Percentiles rank a stretch among this genome's conserved stretches.
Conservation (phyloP, 306 rosid genomes). For the Cicer bijugum region DNA sequence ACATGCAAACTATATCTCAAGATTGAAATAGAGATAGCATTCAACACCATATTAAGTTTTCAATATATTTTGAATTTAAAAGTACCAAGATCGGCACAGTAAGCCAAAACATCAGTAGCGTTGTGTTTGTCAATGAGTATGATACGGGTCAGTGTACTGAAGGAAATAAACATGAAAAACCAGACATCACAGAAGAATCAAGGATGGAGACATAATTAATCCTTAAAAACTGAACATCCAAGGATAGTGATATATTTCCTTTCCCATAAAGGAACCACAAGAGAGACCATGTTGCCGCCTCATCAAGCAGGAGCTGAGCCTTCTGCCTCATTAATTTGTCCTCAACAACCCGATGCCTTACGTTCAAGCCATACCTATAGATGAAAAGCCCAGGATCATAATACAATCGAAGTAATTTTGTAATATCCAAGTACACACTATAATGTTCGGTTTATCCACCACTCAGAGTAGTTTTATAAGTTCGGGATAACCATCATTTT, state of each 20-base stretch:
- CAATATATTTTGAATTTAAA: conserved; percentile 20
- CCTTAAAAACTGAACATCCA: conserved; percentile 27
- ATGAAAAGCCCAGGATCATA: conserved; percentile 36
- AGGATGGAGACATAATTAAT: conserved; percentile 34
- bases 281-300: conserved; percentile 98
- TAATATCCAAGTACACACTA: conserved; percentile 35
- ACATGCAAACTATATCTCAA: conserved; percentile 28
- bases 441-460: conserved; percentile 1
- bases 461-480: neutral
- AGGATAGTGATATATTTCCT: conserved; percentile 65
- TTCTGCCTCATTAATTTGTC: conserved; percentile 96
- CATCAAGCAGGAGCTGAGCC: conserved; percentile 89
- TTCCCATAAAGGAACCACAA: conserved; percentile 94
- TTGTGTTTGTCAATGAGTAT: conserved; percentile 21
- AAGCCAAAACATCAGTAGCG: conserved; percentile 18
- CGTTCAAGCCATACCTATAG: conserved; percentile 69
- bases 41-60: conserved; percentile 16
- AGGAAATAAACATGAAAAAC: conserved; percentile 35
- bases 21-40: conserved; percentile 15
- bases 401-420: conserved; percentile 31
- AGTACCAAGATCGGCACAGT: neutral
- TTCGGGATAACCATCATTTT: conserved; percentile 13
- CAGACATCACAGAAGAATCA: conserved; percentile 24
- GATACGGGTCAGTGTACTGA: conserved; percentile 9
- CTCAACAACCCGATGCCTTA: conserved; percentile 79